phyloP scores from a whole-genome alignment of 208 protist species.

The Trichomonas tenax region DNA sequence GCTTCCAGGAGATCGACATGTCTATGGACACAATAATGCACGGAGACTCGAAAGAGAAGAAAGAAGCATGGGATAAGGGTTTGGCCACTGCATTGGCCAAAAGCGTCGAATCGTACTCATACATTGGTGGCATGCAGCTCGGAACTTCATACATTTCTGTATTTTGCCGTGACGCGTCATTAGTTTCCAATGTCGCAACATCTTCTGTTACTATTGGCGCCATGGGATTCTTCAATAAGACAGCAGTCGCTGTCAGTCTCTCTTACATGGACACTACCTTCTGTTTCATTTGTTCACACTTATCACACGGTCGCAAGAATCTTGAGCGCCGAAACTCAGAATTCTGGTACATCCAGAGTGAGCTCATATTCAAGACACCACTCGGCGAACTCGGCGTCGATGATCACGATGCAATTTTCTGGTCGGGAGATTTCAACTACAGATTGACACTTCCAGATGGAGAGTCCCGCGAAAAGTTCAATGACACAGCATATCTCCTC shows the following conservation, averaged over 20 bases:
- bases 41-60: neutral
- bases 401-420: neutral
- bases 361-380: neutral
- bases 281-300: neutral
- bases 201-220: neutral
- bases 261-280: neutral
- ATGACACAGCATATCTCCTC: neutral
- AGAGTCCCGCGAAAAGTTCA: neutral
- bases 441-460: neutral
- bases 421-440: neutral
- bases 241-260: neutral
- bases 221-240: neutral
- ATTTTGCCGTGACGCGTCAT: neutral
- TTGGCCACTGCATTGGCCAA: neutral
- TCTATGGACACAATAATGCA: neutral
- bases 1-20: neutral
- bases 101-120: neutral
- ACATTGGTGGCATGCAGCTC: neutral
- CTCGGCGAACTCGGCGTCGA: neutral
- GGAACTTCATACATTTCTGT: neutral
- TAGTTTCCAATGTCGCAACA: neutral
- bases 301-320: neutral
- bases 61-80: neutral
- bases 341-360: neutral
- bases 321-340: neutral